Conservation (phyloP, 805 yeast species). For the Metschnikowia arizonensis region DNA sequence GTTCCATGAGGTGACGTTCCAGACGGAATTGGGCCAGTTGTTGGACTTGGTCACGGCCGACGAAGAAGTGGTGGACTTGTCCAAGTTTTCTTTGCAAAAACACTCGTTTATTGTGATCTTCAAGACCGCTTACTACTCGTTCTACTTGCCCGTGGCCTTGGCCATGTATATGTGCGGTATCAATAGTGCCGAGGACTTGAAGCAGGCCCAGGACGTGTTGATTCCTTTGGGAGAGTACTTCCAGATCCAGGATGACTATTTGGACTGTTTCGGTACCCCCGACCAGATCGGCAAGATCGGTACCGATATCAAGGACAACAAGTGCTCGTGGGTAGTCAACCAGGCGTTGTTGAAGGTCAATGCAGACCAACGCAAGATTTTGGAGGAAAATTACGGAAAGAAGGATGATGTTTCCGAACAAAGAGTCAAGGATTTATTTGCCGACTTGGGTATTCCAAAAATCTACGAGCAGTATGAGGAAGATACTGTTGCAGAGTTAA, state of each 20-base stretch:
- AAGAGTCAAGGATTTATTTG: conserved; percentile 66
- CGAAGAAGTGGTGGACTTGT: conserved; percentile 86
- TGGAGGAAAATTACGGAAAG: conserved; percentile 88
- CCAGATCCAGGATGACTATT: conserved; percentile 96
- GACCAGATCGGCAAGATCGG: conserved; percentile 98
- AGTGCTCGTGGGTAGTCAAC: conserved; percentile 96
- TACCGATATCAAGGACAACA: conserved; percentile 96
- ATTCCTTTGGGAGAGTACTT: conserved; percentile 96
- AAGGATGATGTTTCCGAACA: conserved; percentile 69
- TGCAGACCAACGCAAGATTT: conserved; percentile 73
- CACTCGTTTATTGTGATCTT: conserved; percentile 93
- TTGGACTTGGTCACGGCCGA: conserved; percentile 96
- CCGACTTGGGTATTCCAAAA: conserved; percentile 65
- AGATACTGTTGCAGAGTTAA: conserved; percentile 59
- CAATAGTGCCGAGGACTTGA: conserved; percentile 63
- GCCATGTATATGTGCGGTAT: conserved; percentile 93
- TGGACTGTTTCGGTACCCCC: conserved; percentile 96
- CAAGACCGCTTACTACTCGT: conserved; percentile 96
- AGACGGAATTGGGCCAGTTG: conserved; percentile 95
- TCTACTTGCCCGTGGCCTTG: conserved; percentile 94
- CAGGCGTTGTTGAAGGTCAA: conserved; percentile 78
- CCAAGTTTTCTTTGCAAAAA: conserved; percentile 79
- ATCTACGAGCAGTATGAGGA: conserved; percentile 84
- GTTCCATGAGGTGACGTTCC: conserved; percentile 96
- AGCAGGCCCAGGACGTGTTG: conserved; percentile 82